Evolutionary conservation across 2,329 filamentous ascomycete genomes (phyloP).

Genomic region (Ascocoryne sarcoides): DNA sequence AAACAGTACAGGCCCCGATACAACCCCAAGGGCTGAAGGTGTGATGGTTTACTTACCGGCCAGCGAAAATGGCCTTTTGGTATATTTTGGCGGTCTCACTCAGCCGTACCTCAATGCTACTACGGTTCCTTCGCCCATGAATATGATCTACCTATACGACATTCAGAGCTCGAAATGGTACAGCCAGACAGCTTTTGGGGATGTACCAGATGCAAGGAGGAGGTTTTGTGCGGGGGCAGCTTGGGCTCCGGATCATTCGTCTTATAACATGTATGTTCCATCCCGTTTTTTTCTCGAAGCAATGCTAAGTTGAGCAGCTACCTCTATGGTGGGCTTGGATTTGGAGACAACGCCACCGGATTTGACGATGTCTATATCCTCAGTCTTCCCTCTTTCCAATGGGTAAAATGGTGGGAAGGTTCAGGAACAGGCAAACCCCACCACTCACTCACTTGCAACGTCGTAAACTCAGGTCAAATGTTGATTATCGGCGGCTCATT

Average conservation of each 20-base stretch:
- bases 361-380: conserved; percentile 57
- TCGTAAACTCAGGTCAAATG: conserved; percentile 50
- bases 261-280: conserved; percentile 51
- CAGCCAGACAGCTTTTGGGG: conserved; percentile 45
- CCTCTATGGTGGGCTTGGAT: conserved; percentile 49
- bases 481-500: conserved; percentile 54
- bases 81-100: conserved; percentile 53
- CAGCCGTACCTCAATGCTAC: conserved; percentile 37
- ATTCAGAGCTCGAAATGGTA: conserved; percentile 53
- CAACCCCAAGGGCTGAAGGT: conserved; percentile 48
- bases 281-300: neutral
- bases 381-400: conserved; percentile 52
- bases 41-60: conserved; percentile 51
- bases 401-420: conserved; percentile 43
- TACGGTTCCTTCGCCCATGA: conserved; percentile 36
- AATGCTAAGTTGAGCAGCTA: conserved; percentile 36
- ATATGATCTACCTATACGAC: conserved; percentile 51
- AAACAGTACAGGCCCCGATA: conserved; percentile 46
- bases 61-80: conserved; percentile 48
- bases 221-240: conserved; percentile 54
- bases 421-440: conserved; percentile 37
- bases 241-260: conserved; percentile 50
- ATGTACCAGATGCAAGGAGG: conserved; percentile 42
- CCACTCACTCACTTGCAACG: conserved; percentile 49
- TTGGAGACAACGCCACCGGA: conserved; percentile 38